Conservation (phyloP, 2,329 filamentous ascomycete genomes). For the Scedosporium minutisporum region DNA sequence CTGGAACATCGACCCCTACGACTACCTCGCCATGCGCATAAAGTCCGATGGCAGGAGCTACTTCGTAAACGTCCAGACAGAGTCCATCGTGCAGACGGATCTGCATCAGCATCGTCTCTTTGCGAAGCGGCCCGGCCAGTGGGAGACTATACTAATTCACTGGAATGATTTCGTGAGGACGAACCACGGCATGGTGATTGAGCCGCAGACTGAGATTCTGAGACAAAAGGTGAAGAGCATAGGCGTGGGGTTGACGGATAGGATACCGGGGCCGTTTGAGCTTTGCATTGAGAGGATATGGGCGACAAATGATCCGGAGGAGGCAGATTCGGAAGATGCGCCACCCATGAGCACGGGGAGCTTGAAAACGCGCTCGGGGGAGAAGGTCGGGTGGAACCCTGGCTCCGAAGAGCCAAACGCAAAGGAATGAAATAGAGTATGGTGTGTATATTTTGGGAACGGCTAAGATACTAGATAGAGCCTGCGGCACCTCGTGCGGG, state of each 20-base stretch:
- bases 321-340: background rate
- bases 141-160: slow-evolving; percentile 90
- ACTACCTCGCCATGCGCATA: slow-evolving; percentile 77
- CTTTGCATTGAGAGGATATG: slow-evolving; percentile 78
- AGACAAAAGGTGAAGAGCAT: slow-evolving; percentile 77
- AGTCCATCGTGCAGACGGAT: slow-evolving; percentile 88
- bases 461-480: too few species aligned
- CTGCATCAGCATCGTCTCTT: slow-evolving; percentile 90
- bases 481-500: background rate
- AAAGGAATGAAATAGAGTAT: background rate
- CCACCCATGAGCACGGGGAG: slow-evolving; percentile 5
- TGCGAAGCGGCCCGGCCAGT: slow-evolving; percentile 66
- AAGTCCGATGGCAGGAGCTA: slow-evolving; percentile 88
- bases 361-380: slow-evolving; percentile 9
- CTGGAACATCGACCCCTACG: slow-evolving; percentile 86
- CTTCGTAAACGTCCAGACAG: slow-evolving; percentile 91
- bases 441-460: too few species aligned
- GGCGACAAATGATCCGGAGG: slow-evolving; percentile 60
- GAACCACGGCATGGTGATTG: slow-evolving; percentile 82
- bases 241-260: slow-evolving; percentile 81
- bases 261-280: slow-evolving; percentile 80
- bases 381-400: slow-evolving; percentile 10
- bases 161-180: slow-evolving; percentile 93
- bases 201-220: slow-evolving; percentile 85
- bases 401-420: background rate